These are phyloP conservation scores for Babesia bovis DNA, from an alignment of 169 alveolate species.

Conservation along the genomic window DNA sequence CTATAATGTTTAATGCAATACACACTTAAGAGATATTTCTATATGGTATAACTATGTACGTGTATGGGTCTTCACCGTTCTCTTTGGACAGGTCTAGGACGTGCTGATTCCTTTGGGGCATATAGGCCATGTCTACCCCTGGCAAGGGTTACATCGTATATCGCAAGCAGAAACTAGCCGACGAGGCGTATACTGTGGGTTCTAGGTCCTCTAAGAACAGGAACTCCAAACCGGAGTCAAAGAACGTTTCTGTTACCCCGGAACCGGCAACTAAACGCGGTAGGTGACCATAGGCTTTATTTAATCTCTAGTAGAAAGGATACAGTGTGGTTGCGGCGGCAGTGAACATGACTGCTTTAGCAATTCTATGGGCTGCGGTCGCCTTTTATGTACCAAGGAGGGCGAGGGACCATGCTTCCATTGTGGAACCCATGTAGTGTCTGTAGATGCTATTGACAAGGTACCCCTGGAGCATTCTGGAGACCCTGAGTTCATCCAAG, in stretches of 20 bases:
- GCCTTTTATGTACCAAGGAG: conserved; percentile 38
- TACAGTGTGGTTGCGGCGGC: conserved; percentile 52
- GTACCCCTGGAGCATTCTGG: conserved; percentile 39
- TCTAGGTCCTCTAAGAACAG: conserved; percentile 12
- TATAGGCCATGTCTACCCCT: neutral
- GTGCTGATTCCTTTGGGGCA: too few relatives aligned
- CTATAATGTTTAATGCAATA: too few relatives aligned
- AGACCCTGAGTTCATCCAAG: conserved; percentile 34
- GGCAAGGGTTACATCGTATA: conserved; percentile 1
- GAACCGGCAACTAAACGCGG: neutral
- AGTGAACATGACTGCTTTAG: conserved; percentile 17
- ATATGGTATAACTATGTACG: too few relatives aligned
- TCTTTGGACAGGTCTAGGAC: too few relatives aligned
- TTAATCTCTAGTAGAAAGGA: conserved; percentile 16
- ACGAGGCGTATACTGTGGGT: conserved; percentile 3
- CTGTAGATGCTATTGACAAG: conserved; percentile 3
- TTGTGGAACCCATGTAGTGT: conserved; percentile 36
- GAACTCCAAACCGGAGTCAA: neutral
- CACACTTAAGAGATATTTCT: too few relatives aligned
- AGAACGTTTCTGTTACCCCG: neutral
- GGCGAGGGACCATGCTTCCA: conserved; percentile 63
- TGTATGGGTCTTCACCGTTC: too few relatives aligned
- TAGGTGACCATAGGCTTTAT: neutral
- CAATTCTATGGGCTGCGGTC: conserved; percentile 64
- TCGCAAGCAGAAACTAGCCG: conserved; percentile 31